Conservation (phyloP, 768 basidiomycete species). For the Russula foetens region DNA sequence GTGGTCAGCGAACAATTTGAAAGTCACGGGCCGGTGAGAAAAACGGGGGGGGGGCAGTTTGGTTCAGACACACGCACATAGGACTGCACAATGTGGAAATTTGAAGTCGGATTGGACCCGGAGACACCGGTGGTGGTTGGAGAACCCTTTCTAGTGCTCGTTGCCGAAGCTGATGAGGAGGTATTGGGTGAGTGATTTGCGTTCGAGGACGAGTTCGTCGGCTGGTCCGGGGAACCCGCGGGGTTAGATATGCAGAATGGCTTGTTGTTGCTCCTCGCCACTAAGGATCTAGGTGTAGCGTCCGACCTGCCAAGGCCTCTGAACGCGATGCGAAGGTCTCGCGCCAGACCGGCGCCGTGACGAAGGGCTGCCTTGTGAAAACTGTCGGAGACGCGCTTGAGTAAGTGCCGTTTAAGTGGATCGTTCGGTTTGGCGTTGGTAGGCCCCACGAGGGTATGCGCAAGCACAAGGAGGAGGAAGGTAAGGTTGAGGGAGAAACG, state of each 20-base stretch:
- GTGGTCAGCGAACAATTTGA: background rate
- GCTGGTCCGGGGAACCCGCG: background rate
- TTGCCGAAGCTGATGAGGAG: background rate
- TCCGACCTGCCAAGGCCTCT: conserved; percentile 37
- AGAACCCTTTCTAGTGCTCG: conserved; percentile 9
- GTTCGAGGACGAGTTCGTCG: background rate
- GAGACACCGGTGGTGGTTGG: conserved; percentile 21
- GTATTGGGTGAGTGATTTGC: background rate
- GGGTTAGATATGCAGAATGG: conserved; percentile 20
- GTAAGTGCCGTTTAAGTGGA: conserved; percentile 24
- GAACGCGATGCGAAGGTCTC: conserved; percentile 63
- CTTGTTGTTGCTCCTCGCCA: conserved; percentile 11
- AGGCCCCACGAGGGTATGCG: conserved; percentile 26
- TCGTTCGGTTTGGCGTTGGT: conserved; percentile 24
- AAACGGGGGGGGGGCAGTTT: background rate
- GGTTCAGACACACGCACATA: conserved; percentile 37
- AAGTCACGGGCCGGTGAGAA: conserved; percentile 3
- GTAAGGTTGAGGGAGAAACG: conserved; percentile 25
- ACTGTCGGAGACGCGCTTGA: conserved; percentile 37
- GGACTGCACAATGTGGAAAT: conserved; percentile 44
- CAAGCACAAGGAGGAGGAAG: conserved; percentile 25
- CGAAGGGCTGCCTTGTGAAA: conserved; percentile 48
- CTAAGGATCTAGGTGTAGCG: background rate
- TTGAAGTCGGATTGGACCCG: conserved; percentile 17
- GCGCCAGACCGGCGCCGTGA: conserved; percentile 54